Percentiles rank a stretch among this genome's conserved stretches.
Conservation (phyloP, 345 rosid species). For the Salix purpurea region DNA sequence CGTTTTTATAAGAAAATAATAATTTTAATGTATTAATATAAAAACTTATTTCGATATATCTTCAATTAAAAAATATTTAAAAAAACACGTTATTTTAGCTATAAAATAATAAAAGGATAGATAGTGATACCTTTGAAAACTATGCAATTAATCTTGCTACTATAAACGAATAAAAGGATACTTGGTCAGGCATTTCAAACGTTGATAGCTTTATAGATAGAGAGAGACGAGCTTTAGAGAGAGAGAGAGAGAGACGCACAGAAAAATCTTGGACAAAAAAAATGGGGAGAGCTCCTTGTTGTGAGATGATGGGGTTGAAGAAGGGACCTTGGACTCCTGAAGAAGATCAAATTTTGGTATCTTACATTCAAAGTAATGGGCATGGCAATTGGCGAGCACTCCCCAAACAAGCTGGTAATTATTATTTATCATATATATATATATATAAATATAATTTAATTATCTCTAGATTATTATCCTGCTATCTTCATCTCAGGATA, state of each 20-base stretch:
- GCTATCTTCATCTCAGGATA: not conserved
- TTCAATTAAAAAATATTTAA: no score
- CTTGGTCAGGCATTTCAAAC: not conserved
- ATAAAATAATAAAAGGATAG: no score
- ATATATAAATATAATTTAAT: not conserved
- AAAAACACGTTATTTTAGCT: no score
- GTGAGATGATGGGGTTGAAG: slow-evolving; percentile 18
- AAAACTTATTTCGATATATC: no score
- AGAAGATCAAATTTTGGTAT: slow-evolving; percentile 18
- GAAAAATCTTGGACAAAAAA: not conserved
- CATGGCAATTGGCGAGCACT: slow-evolving; percentile 20
- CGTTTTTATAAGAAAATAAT: slow-evolving; percentile 5
- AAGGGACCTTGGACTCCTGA: slow-evolving; percentile 20
- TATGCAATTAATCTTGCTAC: slow-evolving; percentile 2
- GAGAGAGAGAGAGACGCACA: no score
- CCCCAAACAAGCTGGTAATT: slow-evolving; percentile 10
- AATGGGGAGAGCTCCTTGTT: slow-evolving; percentile 13
- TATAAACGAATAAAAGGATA: not conserved
- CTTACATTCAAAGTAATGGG: slow-evolving; percentile 12
- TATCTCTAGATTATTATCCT: not conserved
- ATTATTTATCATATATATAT: no score
- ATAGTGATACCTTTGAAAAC: slow-evolving; percentile 1
- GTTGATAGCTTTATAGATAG: not conserved
- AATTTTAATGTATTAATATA: no score
- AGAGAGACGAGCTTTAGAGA: no score